Base-by-base conservation (phyloP, 2,329 filamentous ascomycete species). In the Fusarium napiforme region DNA sequence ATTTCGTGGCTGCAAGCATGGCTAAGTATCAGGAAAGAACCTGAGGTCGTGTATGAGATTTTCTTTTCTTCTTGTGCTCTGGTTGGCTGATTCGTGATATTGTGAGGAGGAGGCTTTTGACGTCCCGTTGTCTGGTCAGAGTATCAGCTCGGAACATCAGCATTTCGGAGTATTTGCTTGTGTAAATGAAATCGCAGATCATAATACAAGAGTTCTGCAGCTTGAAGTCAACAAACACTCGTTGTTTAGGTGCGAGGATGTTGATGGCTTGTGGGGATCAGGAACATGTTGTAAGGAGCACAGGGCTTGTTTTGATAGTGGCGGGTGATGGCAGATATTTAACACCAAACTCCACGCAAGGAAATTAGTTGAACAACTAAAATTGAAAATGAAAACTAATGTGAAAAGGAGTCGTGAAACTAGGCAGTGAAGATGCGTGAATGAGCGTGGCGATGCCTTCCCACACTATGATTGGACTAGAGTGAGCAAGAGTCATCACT, bases 391-490 rank as follows among this genome's bases (percentile, higher is more conserved):
- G 26, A 53, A 21, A 43, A 30, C 26, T 14, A 43, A 12, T 11
- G 28, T 50, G 40, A 45, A 63, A 42, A 36, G 19, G 23, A 12
- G 19, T 12, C 16, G 23, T 5, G 9, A 26, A 34, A 34, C 28
- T 58, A 69, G 66, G 67, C 66, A 69, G 40, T 69, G 36, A 59
- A 23, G 10, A 34, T 52, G 36, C 59, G 36, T 69, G 30, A 53
- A 55, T 37, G 21, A 57, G 12, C 69, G 66, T 70, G 67, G 66
- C 67, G 23, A 70, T 69, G 59, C 67, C 4, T 34, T 19, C 34
- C 5, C 19, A 42, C 40, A 21, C 11, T 32, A 28, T 69, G 67
- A 70, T 69, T 69, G 52, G 67, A 19, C 28, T 36, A 9, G 14
- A 15, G 14, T 26, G 39, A 12, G n/a, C 28, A 30, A 28, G 28